Conservation (phyloP, 345 rosid genomes). For the Erysimum cheiranthoides region DNA sequence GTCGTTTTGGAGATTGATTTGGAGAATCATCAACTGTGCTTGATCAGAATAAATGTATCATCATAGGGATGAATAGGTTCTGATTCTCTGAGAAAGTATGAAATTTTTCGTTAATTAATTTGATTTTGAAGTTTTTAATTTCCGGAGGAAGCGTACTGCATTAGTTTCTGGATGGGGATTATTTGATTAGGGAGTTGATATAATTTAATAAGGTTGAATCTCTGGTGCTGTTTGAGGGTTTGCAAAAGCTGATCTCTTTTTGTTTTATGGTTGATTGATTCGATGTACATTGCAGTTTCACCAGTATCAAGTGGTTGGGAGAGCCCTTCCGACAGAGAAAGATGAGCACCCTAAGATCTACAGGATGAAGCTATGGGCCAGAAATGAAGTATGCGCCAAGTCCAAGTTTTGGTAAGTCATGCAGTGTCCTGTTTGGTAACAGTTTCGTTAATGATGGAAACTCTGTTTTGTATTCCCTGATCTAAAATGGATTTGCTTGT, state of each 20-base stretch:
- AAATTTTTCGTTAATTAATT: background rate
- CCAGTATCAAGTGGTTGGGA: conserved; percentile 72
- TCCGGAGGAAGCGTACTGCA: background rate
- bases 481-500: background rate
- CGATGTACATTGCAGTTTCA: conserved; percentile 52
- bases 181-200: background rate
- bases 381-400: conserved; percentile 65
- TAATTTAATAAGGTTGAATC: background rate
- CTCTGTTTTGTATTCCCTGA: background rate
- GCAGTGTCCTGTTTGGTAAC: background rate
- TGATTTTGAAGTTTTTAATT: background rate
- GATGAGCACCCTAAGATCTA: conserved; percentile 70
- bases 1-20: background rate
- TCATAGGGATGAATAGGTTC: background rate
- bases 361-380: conserved; percentile 71
- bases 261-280: background rate
- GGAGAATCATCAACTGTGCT: conserved; percentile 7
- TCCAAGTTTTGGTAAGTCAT: conserved; percentile 65
- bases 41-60: background rate
- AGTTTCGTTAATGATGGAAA: background rate
- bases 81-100: background rate
- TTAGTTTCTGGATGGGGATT: background rate
- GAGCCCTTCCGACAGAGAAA: conserved; percentile 60
- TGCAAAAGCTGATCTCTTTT: background rate
- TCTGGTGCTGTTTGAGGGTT: background rate